Evolutionary conservation across 2,329 filamentous ascomycete genomes (phyloP).

Genomic region (Penicillium sp.): DNA sequence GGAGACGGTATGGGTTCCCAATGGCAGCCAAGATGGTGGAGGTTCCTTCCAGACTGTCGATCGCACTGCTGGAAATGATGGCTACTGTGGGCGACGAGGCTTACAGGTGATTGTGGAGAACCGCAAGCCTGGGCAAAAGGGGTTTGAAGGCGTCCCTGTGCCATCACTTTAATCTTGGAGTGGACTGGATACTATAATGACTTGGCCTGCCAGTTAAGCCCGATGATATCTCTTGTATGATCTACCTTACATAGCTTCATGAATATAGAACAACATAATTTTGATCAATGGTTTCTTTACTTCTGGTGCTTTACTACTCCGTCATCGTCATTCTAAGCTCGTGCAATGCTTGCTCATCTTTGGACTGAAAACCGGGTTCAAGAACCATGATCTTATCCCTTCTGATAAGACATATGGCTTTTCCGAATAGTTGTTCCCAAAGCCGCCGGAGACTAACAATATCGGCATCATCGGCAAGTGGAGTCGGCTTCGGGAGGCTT

Average conservation of each 20-base stretch:
- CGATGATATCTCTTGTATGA: not conserved
- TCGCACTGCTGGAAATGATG: slow-evolving; percentile 51
- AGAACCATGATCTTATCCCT: not conserved
- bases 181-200: not conserved
- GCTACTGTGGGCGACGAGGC: slow-evolving; percentile 52
- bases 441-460: not conserved
- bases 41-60: slow-evolving; percentile 49
- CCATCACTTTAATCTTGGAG: slow-evolving; percentile 33
- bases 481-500: not conserved
- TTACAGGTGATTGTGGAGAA: slow-evolving; percentile 54
- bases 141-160: slow-evolving; percentile 53
- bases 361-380: not conserved
- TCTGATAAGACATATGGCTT: not conserved
- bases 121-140: slow-evolving; percentile 50
- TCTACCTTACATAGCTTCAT: not conserved
- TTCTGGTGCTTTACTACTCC: no score
- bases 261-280: slow-evolving; percentile 4
- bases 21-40: slow-evolving; percentile 35
- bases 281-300: not conserved
- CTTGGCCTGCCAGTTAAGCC: not conserved
- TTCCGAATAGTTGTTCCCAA: not conserved
- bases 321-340: not conserved
- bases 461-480: not conserved
- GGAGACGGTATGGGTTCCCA: slow-evolving; percentile 51
- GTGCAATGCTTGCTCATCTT: not conserved